Evolutionary conservation across 352 stramenopile genomes (phyloP).

Genomic region (Phytopythium mirpurense): DNA sequence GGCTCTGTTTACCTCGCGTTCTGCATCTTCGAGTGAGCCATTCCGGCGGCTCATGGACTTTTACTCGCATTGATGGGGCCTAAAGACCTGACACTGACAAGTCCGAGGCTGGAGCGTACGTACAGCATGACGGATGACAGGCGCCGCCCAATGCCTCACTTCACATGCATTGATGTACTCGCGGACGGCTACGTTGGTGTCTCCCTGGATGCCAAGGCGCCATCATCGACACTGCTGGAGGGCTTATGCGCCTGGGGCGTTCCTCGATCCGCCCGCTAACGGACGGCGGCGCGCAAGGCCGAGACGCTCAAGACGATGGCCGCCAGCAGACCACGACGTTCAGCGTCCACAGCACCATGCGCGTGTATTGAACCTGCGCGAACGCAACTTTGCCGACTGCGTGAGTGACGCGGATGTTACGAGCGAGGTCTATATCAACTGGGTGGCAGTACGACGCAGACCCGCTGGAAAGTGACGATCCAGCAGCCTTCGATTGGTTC

Average conservation of each 20-base stretch:
- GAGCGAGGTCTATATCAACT: background rate
- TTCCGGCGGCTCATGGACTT: no score
- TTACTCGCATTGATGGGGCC: no score
- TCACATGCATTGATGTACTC: no score
- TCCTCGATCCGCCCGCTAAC: background rate
- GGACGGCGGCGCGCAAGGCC: background rate
- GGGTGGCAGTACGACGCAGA: background rate
- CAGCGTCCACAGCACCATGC: constrained; percentile 20
- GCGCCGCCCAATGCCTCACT: no score
- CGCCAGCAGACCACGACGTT: constrained; percentile 28
- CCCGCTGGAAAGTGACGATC: background rate
- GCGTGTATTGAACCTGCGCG: constrained; percentile 23
- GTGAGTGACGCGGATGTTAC: constrained; percentile 19
- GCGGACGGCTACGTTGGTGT: constrained; percentile 31
- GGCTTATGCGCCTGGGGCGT: constrained; percentile 21
- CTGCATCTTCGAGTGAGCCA: no score
- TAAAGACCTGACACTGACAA: no score
- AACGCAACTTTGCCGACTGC: constrained; percentile 20
- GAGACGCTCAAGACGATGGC: background rate
- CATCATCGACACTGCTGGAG: constrained; percentile 14
- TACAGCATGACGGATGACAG: no score
- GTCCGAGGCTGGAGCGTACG: no score
- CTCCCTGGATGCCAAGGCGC: constrained; percentile 13
- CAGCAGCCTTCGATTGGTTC: no score
- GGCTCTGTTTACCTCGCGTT: no score